Base-by-base conservation (phyloP, 225 moss, liverwort and hornwort genomes). In the Marchantia polymorpha region DNA sequence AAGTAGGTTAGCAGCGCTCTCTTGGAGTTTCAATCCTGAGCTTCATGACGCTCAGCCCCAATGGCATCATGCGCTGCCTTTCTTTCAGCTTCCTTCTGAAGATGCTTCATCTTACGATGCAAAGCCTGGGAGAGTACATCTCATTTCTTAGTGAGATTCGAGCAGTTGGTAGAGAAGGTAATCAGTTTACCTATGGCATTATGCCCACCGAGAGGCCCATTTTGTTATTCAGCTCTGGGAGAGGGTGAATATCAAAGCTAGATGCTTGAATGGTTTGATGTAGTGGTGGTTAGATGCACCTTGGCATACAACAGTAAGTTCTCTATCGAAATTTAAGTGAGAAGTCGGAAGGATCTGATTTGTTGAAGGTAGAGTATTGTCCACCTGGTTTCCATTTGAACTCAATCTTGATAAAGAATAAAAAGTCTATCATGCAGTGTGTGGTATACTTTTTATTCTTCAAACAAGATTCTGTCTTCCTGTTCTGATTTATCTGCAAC, bases 81-180 rank as follows among this genome's bases (percentile, higher is more conserved):
- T 51, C 54, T 51, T 27, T 84, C 59, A 72, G 79, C 69, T 16
- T 75, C 70, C 64, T 50, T 84, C 52, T 87, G 83, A 15, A 87
- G 72, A 22, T 80, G 82, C 74, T 80, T 84, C 76, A 87, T 20
- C 77, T 87, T 87, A 46, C 87, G 79, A 82, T 84, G 67, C 74
- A 87, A 70, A 58, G 87, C 87, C 87, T 87, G 60, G 66, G 56
- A 68, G 54, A 54, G 31, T 19, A 67, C 77, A 77, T 77, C 77
- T 77, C 77, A 77, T 58, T 20, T 60, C 64, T 77, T 17, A 77
- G 77, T 64, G 77, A 77, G 77, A 49, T 77, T 77, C 64, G 29
- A 39, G 4, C 31, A 58, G 56, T 27, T 56, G 8, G 25, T 1
- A 8, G 56, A 75, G 52, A 73, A 73, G 14, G 72, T 72, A 50